phyloP scores from a whole-genome alignment of 352 stramenopile genomes.

The Phytopythium sindhum region DNA sequence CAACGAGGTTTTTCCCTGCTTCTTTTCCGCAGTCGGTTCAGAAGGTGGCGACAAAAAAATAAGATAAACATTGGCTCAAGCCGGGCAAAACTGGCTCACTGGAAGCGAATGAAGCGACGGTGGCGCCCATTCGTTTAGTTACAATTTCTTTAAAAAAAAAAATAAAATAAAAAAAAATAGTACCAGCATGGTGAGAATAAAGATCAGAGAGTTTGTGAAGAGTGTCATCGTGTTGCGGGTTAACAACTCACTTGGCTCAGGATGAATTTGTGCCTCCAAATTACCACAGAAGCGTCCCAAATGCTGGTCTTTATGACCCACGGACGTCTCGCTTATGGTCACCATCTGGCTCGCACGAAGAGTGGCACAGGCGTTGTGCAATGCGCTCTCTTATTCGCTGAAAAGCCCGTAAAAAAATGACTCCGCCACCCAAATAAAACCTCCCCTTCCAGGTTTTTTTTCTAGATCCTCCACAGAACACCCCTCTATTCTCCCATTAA shows the following conservation, averaged over 20 bases:
- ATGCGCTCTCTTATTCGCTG: background rate
- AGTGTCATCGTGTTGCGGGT: no score
- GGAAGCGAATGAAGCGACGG: no score
- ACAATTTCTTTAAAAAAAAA: no score
- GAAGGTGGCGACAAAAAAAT: background rate
- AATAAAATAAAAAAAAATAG: no score
- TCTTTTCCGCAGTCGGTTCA: background rate
- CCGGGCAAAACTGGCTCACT: background rate
- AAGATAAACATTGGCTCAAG: background rate
- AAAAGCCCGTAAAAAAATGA: constrained; percentile 2
- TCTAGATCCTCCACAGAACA: background rate
- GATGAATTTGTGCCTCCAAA: background rate
- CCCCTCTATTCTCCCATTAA: background rate
- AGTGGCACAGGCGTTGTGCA: constrained; percentile 2
- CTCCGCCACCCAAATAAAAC: background rate
- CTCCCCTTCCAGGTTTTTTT: constrained; percentile 4
- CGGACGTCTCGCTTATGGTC: background rate
- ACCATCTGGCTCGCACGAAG: constrained; percentile 5
- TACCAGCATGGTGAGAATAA: no score
- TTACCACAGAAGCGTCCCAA: background rate
- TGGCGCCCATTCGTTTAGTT: no score
- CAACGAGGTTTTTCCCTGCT: background rate
- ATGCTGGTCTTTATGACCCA: no score
- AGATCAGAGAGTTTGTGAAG: no score
- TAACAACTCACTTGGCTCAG: no score